Evolutionary conservation across 1,284 basidiomycete species (phyloP).

Genomic region (Apiotrichum sp.): DNA sequence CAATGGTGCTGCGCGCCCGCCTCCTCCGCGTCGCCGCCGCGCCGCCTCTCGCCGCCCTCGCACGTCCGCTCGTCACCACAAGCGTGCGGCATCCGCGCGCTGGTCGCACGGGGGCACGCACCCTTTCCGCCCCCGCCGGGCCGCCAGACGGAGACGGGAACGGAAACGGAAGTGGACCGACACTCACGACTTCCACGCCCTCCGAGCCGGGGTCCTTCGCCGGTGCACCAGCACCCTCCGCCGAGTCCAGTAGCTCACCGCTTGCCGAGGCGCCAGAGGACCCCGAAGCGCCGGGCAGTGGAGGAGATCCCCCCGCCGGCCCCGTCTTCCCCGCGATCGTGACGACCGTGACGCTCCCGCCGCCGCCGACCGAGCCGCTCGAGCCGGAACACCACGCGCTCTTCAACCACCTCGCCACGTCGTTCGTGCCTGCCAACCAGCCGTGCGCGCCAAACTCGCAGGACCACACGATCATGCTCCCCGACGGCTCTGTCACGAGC

Average conservation of each 20-base stretch:
- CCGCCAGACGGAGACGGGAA: too few species aligned
- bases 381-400: constrained; percentile 12
- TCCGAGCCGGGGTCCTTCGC: too few species aligned
- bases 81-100: constrained; percentile 1
- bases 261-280: neutral
- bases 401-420: constrained; percentile 19
- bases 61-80: constrained; percentile 3
- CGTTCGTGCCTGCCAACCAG: constrained; percentile 17
- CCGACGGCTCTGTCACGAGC: neutral
- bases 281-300: neutral
- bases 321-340: constrained; percentile 15
- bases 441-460: neutral
- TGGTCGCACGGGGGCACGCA: neutral
- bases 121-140: too few species aligned
- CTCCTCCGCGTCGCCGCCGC: neutral
- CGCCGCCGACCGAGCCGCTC: constrained; percentile 4
- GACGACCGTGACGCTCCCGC: constrained; percentile 11
- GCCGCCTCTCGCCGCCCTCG: neutral
- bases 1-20: constrained; percentile 7
- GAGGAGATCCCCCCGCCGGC: neutral
- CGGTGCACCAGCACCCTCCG: too few species aligned
- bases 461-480: neutral
- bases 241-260: too few species aligned
- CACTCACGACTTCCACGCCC: too few species aligned
- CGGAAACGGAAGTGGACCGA: too few species aligned